Percentiles rank a stretch among this genome's conserved stretches.
These are phyloP conservation scores for Corrigiola litoralis DNA, from an alignment of 179 eudicot species.

Conservation along the genomic window DNA sequence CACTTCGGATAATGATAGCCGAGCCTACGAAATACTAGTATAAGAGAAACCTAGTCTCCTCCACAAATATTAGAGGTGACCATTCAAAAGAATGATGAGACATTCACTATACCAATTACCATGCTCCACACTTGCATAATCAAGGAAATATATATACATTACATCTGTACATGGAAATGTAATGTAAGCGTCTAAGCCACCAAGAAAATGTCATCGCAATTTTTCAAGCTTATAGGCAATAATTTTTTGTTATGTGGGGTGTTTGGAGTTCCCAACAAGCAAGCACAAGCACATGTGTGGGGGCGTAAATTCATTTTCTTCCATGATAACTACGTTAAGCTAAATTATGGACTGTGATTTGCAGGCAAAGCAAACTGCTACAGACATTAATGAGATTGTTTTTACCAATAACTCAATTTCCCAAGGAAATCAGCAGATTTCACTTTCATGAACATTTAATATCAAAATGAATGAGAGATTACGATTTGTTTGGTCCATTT, in stretches of 20 bases:
- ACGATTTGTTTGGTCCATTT: neutral
- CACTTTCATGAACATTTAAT: too few relatives aligned
- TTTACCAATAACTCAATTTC: too few relatives aligned
- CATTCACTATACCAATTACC: too few relatives aligned
- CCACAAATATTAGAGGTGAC: too few relatives aligned
- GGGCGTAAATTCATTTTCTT: neutral
- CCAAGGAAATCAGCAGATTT: too few relatives aligned
- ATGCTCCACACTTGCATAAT: neutral
- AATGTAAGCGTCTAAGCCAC: neutral
- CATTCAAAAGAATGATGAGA: too few relatives aligned
- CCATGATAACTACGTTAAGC: conserved; percentile 12
- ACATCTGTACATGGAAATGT: too few relatives aligned
- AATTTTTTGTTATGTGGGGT: neutral
- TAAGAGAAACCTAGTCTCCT: too few relatives aligned
- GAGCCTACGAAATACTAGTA: too few relatives aligned
- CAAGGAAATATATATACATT: neutral
- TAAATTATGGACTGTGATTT: conserved; percentile 2
- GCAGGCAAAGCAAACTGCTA: neutral
- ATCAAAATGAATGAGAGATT: too few relatives aligned
- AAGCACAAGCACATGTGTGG: conserved; percentile 25
- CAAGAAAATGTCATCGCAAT: neutral
- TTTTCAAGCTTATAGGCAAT: neutral
- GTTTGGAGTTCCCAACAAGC: conserved; percentile 19
- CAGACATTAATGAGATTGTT: neutral
- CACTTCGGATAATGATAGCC: too few relatives aligned